phyloP scores from a whole-genome alignment of 768 basidiomycete genomes.

The Hygrophorus russula region DNA sequence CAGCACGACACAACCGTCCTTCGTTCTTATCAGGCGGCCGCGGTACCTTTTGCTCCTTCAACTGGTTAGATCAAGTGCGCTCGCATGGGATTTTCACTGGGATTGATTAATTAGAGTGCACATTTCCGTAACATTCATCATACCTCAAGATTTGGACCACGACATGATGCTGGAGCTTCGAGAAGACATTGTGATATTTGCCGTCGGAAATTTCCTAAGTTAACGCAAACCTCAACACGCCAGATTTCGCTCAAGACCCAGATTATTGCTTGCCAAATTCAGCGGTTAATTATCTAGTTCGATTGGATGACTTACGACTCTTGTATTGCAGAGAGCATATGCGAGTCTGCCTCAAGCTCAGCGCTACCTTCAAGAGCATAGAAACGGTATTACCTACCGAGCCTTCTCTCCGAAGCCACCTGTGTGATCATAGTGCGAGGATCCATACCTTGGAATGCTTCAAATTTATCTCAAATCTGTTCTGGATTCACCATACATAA shows the following conservation, averaged over 20 bases:
- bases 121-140: too few relatives aligned
- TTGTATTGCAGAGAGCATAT: constrained; percentile 16
- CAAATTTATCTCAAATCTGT: constrained; percentile 6
- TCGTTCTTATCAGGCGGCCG: too few relatives aligned
- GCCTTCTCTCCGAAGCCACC: constrained; percentile 21
- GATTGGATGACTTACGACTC: constrained; percentile 9
- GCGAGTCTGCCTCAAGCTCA: constrained; percentile 17
- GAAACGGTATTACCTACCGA: constrained; percentile 17
- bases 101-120: too few relatives aligned
- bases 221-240: constrained; percentile 1
- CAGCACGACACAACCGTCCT: too few relatives aligned
- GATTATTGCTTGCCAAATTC: constrained; percentile 14
- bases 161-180: too few relatives aligned
- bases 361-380: constrained; percentile 11
- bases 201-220: too few relatives aligned
- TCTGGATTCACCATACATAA: constrained; percentile 10
- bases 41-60: too few relatives aligned
- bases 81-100: too few relatives aligned
- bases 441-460: constrained; percentile 6
- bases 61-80: too few relatives aligned
- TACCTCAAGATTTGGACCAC: too few relatives aligned
- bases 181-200: too few relatives aligned
- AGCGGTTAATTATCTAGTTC: constrained; percentile 18
- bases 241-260: too few relatives aligned
- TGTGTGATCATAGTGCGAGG: constrained; percentile 9